These are phyloP conservation scores for Pneumocystis sp. DNA, from an alignment of 1,139 yeast genomes.

Conservation along the genomic window DNA sequence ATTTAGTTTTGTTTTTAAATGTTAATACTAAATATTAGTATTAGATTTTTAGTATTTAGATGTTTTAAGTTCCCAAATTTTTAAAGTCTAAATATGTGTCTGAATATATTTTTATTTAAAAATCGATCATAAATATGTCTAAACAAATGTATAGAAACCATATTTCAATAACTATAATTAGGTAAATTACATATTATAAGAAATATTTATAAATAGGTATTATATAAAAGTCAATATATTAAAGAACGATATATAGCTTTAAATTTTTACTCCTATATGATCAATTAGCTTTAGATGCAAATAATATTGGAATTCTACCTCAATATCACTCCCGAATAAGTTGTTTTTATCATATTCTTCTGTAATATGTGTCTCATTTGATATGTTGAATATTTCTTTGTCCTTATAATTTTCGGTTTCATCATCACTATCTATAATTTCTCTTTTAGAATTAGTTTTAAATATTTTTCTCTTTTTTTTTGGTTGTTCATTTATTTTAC, in stretches of 20 bases:
- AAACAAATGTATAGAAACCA: not conserved
- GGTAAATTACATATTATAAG: not conserved
- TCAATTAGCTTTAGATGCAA: not conserved
- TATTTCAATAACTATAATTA: not conserved
- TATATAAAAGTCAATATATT: not conserved
- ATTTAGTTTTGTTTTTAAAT: too few relatives aligned
- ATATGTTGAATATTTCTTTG: not conserved
- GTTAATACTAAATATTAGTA: too few relatives aligned
- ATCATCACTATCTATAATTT: not conserved
- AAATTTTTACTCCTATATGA: not conserved
- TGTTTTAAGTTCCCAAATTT: too few relatives aligned
- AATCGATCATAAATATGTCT: too few relatives aligned
- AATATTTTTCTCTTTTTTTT: not conserved
- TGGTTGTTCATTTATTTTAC: not conserved
- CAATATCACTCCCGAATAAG: not conserved
- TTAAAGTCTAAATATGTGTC: too few relatives aligned
- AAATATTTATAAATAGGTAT: not conserved
- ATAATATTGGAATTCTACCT: not conserved
- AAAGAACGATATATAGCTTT: not conserved
- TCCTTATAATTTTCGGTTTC: not conserved
- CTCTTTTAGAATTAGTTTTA: not conserved
- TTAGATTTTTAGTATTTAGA: too few relatives aligned
- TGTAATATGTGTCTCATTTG: not conserved
- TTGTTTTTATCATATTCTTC: not conserved
- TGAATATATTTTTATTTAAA: too few relatives aligned